A percentile compares a stretch with the other conserved stretches of the same genome.
Evolutionary conservation across 805 yeast species (phyloP).

Genomic region (Sungouiella blattae): DNA sequence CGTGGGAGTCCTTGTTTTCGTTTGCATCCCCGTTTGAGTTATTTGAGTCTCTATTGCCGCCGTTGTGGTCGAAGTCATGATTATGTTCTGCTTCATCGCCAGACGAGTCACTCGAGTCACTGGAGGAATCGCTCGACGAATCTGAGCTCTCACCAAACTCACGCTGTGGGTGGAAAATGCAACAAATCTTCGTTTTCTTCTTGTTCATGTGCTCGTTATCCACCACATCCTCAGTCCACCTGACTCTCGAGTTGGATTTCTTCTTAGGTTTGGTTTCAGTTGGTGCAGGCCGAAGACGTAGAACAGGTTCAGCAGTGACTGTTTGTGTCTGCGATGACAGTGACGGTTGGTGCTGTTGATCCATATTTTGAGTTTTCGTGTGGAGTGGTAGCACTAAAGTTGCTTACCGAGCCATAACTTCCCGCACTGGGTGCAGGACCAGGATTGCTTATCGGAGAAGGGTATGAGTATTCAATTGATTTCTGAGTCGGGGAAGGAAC

Average conservation of each 20-base stretch:
- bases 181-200: slow-evolving; percentile 89
- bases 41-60: slow-evolving; percentile 12
- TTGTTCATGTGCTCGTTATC: slow-evolving; percentile 88
- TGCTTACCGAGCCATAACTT: too few relatives aligned
- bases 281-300: slow-evolving; percentile 16
- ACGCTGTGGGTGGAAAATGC: slow-evolving; percentile 77
- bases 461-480: too few relatives aligned
- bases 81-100: slow-evolving; percentile 20
- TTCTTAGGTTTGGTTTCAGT: slow-evolving; percentile 7
- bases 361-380: neutral
- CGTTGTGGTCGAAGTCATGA: slow-evolving; percentile 8
- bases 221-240: slow-evolving; percentile 82
- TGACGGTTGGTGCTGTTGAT: neutral
- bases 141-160: slow-evolving; percentile 47
- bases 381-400: too few relatives aligned
- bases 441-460: too few relatives aligned
- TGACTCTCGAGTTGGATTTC: slow-evolving; percentile 51
- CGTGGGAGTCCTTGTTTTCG: slow-evolving; percentile 22
- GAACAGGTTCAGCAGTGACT: slow-evolving; percentile 6
- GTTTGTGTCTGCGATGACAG: slow-evolving; percentile 1
- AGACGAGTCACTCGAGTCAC: slow-evolving; percentile 32
- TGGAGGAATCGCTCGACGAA: slow-evolving; percentile 15
- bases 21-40: slow-evolving; percentile 8
- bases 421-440: too few relatives aligned
- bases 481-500: too few relatives aligned